These are phyloP conservation scores for Trichoderma atrobrunneum DNA, from an alignment of 2,329 filamentous ascomycete genomes.

Conservation along the genomic window DNA sequence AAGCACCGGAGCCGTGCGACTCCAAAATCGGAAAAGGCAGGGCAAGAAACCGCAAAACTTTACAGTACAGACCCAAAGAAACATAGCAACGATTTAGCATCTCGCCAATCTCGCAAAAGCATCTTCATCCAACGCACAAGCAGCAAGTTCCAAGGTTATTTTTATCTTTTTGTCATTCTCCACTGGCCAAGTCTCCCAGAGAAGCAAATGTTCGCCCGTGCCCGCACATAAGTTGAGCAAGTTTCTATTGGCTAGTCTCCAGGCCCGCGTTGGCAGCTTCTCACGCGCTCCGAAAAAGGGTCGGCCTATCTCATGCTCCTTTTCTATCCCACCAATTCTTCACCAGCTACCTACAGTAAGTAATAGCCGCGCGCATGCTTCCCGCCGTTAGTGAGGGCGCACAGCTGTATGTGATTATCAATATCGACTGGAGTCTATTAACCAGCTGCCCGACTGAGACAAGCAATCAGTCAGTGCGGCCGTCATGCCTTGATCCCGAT, in stretches of 20 bases:
- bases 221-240: conserved; percentile 33
- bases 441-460: neutral
- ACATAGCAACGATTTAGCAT: neutral
- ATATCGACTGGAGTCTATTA: neutral
- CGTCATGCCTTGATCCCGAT: neutral
- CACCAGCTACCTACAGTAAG: neutral
- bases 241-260: conserved; percentile 40
- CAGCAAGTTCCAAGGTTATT: neutral
- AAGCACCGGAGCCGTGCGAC: neutral
- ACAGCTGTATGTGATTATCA: neutral
- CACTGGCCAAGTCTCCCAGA: neutral
- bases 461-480: neutral
- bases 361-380: conserved; percentile 1
- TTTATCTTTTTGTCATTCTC: neutral
- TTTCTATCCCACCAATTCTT: neutral
- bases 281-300: conserved; percentile 7
- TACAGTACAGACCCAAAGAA: neutral
- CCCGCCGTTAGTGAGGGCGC: neutral
- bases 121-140: neutral
- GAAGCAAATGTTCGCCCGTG: neutral
- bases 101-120: neutral
- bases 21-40: neutral
- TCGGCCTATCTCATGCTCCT: neutral
- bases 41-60: neutral
- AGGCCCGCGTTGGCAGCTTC: neutral